Evolutionary conservation across 306 rosid genomes (phyloP).

Genomic region (Psophocarpus tetragonolobus): DNA sequence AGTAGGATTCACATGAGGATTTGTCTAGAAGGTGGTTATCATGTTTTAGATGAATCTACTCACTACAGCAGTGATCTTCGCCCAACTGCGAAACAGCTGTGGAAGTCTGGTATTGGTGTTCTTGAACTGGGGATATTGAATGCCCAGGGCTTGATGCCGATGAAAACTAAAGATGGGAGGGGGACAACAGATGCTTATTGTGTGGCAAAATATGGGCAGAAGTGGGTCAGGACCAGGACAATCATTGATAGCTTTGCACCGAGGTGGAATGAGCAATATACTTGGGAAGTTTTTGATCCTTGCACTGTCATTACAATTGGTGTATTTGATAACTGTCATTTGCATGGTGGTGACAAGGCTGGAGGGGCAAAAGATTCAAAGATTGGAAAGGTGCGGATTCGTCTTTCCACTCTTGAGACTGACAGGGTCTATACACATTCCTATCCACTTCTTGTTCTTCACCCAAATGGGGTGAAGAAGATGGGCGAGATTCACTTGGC

Average conservation of each 20-base stretch:
- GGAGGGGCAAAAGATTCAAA: slow-evolving; percentile 70
- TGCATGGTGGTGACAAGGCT: slow-evolving; percentile 77
- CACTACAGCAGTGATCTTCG: slow-evolving; percentile 98
- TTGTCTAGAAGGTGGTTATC: slow-evolving; percentile 96
- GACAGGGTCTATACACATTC: slow-evolving; percentile 93
- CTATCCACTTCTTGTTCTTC: slow-evolving; percentile 87
- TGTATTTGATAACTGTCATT: slow-evolving; percentile 91
- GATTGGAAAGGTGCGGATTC: slow-evolving; percentile 94
- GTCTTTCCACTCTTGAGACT: slow-evolving; percentile 95
- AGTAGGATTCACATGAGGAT: slow-evolving; percentile 91
- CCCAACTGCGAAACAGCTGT: slow-evolving; percentile 82
- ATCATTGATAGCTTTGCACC: slow-evolving; percentile 85
- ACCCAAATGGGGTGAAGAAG: slow-evolving; percentile 83
- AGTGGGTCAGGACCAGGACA: slow-evolving; percentile 94
- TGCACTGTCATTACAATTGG: slow-evolving; percentile 95
- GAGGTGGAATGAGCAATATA: slow-evolving; percentile 94
- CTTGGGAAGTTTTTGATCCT: slow-evolving; percentile 98
- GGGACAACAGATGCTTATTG: slow-evolving; percentile 96
- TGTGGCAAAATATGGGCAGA: slow-evolving; percentile 95
- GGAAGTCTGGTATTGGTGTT: slow-evolving; percentile 88
- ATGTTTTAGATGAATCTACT: slow-evolving; percentile 93
- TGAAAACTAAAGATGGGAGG: slow-evolving; percentile 84
- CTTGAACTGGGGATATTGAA: slow-evolving; percentile 83
- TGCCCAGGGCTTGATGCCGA: slow-evolving; percentile 93
- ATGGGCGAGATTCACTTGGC: slow-evolving; percentile 99